Evolutionary conservation across 192 early-diverging fungal genomes (phyloP), one percentile per base, ranked within the genome.

Genomic region (Diversispora epigaea): DNA sequence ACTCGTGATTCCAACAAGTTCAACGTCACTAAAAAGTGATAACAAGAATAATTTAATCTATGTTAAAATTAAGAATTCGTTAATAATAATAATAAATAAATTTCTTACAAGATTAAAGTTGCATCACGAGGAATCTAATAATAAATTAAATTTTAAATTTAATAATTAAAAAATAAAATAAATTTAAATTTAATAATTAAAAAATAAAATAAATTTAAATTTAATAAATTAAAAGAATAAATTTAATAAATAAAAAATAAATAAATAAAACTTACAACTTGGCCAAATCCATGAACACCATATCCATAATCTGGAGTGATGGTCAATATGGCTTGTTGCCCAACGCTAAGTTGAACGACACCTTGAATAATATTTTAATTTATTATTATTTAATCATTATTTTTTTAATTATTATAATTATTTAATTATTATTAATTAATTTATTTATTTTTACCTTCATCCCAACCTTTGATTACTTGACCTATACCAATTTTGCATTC

Each of bases 281-380:
- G 7, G 10, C 63, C 63, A 44, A 41, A 22, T 4, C 63, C 63
- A n/a, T 45, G 12, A 11, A 0, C 94, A 72, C 25, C 25, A 32
- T 97, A 95, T 49, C 86, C 93, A 81, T 84, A 94, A 79, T 94
- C 94, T 75, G 90, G 82, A 55, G 92, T 88, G 78, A 96, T 96
- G 68, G 84, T 86, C 43, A 99, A 84, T 75, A 82, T 93, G 61
- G 95, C 94, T 74, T 86, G 84, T 86, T 98, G 90, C 77, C 95
- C 95, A 41, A 96, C 77, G 65, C 91, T 94, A 89, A 99, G 90
- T 82, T 95, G 84, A n/a, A 94, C 93, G 64, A 99, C 95, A 82
- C 94, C 96, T 86, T 50, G 8, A 8, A 50, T 8, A 8, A 4
- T 54, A 11, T 17, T 54, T 17, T 11, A 2, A 11, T 11, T 17